phyloP scores from a whole-genome alignment of 331 rosid species.

The Pyrus hybrid region DNA sequence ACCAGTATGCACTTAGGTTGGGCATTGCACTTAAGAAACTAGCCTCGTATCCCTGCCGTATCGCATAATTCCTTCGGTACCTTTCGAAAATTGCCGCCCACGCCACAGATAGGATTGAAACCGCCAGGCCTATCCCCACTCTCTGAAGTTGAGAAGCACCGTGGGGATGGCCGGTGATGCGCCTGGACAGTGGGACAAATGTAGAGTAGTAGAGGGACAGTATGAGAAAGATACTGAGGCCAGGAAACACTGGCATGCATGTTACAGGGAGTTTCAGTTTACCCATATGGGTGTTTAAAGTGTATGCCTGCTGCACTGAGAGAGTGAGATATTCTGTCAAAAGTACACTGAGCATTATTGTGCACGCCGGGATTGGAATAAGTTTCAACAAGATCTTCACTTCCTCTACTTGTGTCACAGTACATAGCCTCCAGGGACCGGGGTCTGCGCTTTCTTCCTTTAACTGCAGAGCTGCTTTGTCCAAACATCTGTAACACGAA shows the following conservation, averaged over 20 bases:
- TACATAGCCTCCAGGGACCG: conserved; percentile 80
- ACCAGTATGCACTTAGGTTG: conserved; percentile 64
- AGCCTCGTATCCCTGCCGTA: conserved; percentile 34
- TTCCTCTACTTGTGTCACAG: conserved; percentile 92
- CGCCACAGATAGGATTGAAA: conserved; percentile 56
- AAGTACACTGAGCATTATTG: conserved; percentile 61
- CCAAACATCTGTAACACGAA: conserved; percentile 47
- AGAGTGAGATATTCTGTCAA: conserved; percentile 80
- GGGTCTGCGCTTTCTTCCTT: conserved; percentile 61
- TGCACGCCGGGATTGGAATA: conserved; percentile 74
- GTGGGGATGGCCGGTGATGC: conserved; percentile 74
- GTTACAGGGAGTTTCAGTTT: conserved; percentile 79
- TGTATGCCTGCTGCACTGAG: conserved; percentile 83
- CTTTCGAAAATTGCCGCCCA: conserved; percentile 73
- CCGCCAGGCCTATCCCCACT: conserved; percentile 63
- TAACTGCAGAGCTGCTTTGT: conserved; percentile 78
- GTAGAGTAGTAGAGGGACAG: conserved; percentile 68
- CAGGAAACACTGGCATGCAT: conserved; percentile 93
- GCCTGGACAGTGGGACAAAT: conserved; percentile 61
- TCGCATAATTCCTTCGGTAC: conserved; percentile 57
- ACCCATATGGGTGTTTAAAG: conserved; percentile 70
- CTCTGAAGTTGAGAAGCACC: conserved; percentile 97
- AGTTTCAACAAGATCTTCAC: conserved; percentile 68
- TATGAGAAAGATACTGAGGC: conserved; percentile 73
- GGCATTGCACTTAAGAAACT: conserved; percentile 60